These are phyloP conservation scores for Wallacemonas sp. DNA, from an alignment of 208 protist species.

Conservation along the genomic window DNA sequence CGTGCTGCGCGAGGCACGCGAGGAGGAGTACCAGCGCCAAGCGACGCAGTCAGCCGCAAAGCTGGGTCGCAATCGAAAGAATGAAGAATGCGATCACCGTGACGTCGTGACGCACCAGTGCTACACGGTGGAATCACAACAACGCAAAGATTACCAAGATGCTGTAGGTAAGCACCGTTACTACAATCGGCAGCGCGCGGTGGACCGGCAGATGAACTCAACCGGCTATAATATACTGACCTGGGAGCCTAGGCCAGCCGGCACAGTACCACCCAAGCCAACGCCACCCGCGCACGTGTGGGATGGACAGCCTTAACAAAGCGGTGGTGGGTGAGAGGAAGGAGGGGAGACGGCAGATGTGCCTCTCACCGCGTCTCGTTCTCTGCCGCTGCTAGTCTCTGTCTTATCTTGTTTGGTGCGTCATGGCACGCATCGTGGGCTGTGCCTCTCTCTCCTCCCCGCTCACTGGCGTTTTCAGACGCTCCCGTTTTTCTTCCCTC, in stretches of 20 bases:
- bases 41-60: conserved; percentile 20
- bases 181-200: conserved; percentile 26
- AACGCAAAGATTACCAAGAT: conserved; percentile 14
- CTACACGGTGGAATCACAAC: conserved; percentile 30
- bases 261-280: conserved; percentile 29
- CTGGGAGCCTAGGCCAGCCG: conserved; percentile 23
- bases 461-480: no score
- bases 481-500: no score
- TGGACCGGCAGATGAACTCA: conserved; percentile 25
- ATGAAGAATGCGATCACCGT: conserved; percentile 49
- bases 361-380: no score
- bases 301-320: not conserved
- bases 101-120: conserved; percentile 63
- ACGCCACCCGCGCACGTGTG: not conserved
- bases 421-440: no score
- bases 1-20: conserved; percentile 16
- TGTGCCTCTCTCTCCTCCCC: no score
- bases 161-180: conserved; percentile 27
- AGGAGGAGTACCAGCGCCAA: conserved; percentile 28
- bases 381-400: no score
- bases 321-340: not conserved
- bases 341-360: no score
- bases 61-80: conserved; percentile 29
- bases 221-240: conserved; percentile 67
- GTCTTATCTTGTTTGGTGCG: no score